These are phyloP conservation scores for Aspergillus olivimuriae DNA, from an alignment of 495 filamentous ascomycete species.

Conservation along the genomic window DNA sequence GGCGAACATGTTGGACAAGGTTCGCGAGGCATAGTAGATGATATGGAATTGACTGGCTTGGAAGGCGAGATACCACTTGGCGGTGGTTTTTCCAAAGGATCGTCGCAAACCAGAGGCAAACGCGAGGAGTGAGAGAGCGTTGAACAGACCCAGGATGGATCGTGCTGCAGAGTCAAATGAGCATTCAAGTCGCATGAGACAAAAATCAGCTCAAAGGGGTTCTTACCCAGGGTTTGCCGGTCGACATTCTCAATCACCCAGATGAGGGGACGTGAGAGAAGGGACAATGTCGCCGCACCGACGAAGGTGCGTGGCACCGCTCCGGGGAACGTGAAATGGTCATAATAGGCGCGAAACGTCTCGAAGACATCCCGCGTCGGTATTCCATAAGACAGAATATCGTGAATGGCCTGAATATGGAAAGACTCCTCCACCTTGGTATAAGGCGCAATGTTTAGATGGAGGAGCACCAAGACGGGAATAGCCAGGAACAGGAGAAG, in stretches of 20 bases:
- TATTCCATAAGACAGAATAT: conserved; percentile 75
- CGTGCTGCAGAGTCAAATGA: conserved; percentile 61
- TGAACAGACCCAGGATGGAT: conserved; percentile 71
- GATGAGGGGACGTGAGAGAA: conserved; percentile 57
- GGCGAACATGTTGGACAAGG: conserved; percentile 95
- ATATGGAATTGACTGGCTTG: conserved; percentile 89
- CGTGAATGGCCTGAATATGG: conserved; percentile 91
- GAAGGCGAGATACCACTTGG: conserved; percentile 76
- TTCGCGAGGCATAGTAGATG: conserved; percentile 87
- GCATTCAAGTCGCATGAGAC: too few species aligned
- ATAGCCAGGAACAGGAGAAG: conserved; percentile 49
- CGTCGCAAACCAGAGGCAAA: conserved; percentile 58
- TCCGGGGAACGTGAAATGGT: conserved; percentile 88
- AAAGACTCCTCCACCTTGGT: conserved; percentile 99
- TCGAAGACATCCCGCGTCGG: conserved; percentile 49
- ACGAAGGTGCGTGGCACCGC: conserved; percentile 87
- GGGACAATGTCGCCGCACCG: conserved; percentile 68
- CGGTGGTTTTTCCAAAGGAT: conserved; percentile 63
- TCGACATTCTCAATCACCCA: conserved; percentile 34
- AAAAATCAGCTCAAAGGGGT: too few species aligned
- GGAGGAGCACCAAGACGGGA: conserved; percentile 61
- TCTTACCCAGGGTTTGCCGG: conserved; percentile 51
- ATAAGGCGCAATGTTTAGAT: conserved; percentile 77
- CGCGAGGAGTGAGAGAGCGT: conserved; percentile 57
- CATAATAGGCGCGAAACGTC: conserved; percentile 53